Conservation (phyloP, 441 rosid species). For the Viola pubescens region DNA sequence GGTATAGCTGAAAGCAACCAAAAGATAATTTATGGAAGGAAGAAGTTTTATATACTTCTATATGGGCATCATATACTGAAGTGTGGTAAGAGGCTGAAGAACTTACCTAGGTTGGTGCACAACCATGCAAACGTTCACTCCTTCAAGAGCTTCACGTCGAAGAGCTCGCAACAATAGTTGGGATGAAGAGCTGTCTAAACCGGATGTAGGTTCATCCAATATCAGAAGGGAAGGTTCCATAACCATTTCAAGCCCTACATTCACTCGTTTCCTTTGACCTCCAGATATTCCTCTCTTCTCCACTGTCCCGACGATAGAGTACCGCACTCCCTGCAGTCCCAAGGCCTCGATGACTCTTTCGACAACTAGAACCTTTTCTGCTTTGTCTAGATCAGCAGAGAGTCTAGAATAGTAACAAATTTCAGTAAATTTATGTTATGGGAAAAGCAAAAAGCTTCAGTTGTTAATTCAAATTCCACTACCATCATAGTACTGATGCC, state of each 20-base stretch:
- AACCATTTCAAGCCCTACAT: slow-evolving; percentile 98
- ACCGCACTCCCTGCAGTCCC: slow-evolving; percentile 73
- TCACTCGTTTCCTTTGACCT: slow-evolving; percentile 93
- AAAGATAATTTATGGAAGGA: neutral
- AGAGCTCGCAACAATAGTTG: slow-evolving; percentile 83
- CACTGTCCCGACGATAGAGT: slow-evolving; percentile 90
- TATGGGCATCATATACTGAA: neutral
- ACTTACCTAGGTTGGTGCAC: slow-evolving; percentile 90
- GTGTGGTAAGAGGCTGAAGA: neutral
- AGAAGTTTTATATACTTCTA: neutral
- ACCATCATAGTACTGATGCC: no score
- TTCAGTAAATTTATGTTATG: no score
- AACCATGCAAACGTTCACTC: slow-evolving; percentile 92
- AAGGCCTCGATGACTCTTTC: slow-evolving; percentile 89
- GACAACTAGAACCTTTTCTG: slow-evolving; percentile 76
- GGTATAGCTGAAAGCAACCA: slow-evolving; percentile 54
- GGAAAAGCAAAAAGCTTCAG: no score
- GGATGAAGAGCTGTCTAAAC: slow-evolving; percentile 95
- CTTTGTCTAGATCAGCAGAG: slow-evolving; percentile 63
- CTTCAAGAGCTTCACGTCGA: slow-evolving; percentile 98
- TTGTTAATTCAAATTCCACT: no score
- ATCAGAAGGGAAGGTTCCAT: slow-evolving; percentile 98
- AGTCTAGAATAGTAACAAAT: slow-evolving; percentile 35
- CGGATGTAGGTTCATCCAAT: slow-evolving; percentile 97
- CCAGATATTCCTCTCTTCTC: slow-evolving; percentile 97